Base-by-base conservation (phyloP, 768 basidiomycete genomes). In the Tylopilus sp. region DNA sequence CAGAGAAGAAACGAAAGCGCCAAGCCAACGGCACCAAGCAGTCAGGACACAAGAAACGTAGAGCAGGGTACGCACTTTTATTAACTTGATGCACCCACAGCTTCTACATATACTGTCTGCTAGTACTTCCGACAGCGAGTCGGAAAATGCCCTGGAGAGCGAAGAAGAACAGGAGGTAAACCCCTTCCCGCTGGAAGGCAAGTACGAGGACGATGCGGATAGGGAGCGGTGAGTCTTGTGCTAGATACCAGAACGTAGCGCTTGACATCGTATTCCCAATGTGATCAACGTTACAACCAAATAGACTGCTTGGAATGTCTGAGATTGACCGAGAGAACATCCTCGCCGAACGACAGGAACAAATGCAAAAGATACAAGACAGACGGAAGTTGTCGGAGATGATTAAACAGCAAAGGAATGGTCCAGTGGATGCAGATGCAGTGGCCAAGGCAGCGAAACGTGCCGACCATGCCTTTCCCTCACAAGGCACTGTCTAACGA, bases 241-340 rank as follows among this genome's bases (percentile, higher is more conserved):
- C 60, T 57, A 61, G 62, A 59, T 57, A 62, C 55, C 44, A 47
- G 56, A 59, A 47, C 44, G 56, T 51, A 63, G 52, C 46, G 54
- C 64, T 70, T 70, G 54, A 70, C 66, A 56, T 42, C 22, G 9
- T 39, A 44, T 50, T 36, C 8, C 25, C 50, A 4, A 57, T 52
- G 40, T 57, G 45, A 43, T 18, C 50, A 23, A 47, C 51, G 18
- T 30, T 49, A 36, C 36, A 30, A 35, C 40, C 35, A 22, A 55
- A 53, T 64, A 98, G 95, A 47, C 75, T 98, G 28, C 73, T 91
- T 62, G 68, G 74, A 21, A 76, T 95, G 80, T 79, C 86, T 35
- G 95, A 98, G 70, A 79, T 97, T 60, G 87, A 94, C 53, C 83
- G 95, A 48, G 95, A 98, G 69, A 82, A 81, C 30, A 87, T 92